Conservation (phyloP, 1,139 yeast species). For the Spencermartinsiella ligniputridi region DNA sequence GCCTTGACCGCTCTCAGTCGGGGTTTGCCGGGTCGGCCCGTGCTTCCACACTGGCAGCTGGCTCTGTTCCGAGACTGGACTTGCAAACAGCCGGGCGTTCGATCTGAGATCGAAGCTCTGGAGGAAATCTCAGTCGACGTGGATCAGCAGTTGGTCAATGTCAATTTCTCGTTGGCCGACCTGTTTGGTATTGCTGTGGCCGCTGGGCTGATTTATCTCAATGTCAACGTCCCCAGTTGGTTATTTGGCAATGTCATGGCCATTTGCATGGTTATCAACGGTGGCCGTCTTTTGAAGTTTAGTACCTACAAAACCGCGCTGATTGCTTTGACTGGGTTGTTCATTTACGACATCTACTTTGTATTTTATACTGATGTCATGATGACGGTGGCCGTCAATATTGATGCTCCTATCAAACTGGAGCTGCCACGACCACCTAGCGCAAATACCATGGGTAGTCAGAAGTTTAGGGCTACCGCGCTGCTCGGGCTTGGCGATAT, state of each 20-base stretch:
- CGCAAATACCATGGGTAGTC: conserved; percentile 12
- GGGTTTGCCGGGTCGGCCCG: background rate
- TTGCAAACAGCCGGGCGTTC: background rate
- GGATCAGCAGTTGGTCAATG: conserved; percentile 1
- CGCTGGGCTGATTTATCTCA: conserved; percentile 22
- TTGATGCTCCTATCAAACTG: conserved; percentile 46
- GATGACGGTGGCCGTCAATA: conserved; percentile 54
- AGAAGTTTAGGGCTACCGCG: conserved; percentile 30
- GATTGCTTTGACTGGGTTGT: conserved; percentile 45
- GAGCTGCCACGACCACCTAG: background rate
- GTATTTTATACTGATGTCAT: conserved; percentile 61
- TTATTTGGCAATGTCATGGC: conserved; percentile 27
- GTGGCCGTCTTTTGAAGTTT: conserved; percentile 30
- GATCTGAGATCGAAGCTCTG: background rate
- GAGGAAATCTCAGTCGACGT: background rate
- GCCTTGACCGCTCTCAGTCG: background rate
- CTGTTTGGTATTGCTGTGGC: conserved; percentile 11
- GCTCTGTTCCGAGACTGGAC: background rate
- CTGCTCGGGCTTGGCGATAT: conserved; percentile 59
- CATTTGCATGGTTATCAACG: conserved; percentile 13
- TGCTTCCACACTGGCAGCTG: background rate
- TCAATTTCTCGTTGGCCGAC: conserved; percentile 11
- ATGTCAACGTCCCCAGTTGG: conserved; percentile 32
- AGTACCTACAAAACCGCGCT: conserved; percentile 44
- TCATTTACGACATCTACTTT: conserved; percentile 61